Base-by-base conservation (phyloP, 2,329 filamentous ascomycete genomes). In the Hypoxylon sp. region DNA sequence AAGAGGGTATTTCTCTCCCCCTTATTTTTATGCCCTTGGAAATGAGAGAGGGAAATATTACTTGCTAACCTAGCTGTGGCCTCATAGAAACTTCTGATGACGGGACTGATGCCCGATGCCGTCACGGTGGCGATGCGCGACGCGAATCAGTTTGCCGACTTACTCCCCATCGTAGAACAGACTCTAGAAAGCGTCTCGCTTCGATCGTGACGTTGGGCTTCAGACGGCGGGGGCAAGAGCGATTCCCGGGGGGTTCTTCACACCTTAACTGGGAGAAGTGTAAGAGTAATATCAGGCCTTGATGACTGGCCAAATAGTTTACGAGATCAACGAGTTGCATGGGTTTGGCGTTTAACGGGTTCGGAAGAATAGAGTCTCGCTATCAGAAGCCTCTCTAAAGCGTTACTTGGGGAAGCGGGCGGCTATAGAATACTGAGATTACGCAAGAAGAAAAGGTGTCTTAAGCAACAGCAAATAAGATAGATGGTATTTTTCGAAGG, bases 51-150 rank as follows among this genome's bases (percentile, higher is more conserved):
- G 10, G 20, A 24, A 22, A 11, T 11, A 5, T 10, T 24, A 19
- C 46, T 26, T 46, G 51, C 55, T 67, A 39, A 54, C 47, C 19
- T 48, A 30, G 26, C 8, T 32, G 20, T 17, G 22, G 20, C 7
- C 13, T 43, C 58, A 28, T 51, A 81, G 79, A 76, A 74, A 66
- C 73, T 81, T 4, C 63, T 78, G 11, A 74, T 74, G 55, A 75
- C 75, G 13, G 79, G 79, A 7, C 68, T 73, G 30, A 68, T 76
- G 4, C 85, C 87, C 44, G 87, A 91, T 68, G 89, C 91, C 71
- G 82, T 90, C n/a, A 86, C 89, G 1, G 85, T 88, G 37, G 83
- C 89, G 34, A 81, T 93, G 79, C 82, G 91, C 68, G 90, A 94
- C 76, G 84, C 89, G 2, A 92, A 92, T 71, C 82, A 84, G 61